These are phyloP conservation scores for Neurospora intermedia DNA, from an alignment of 495 filamentous ascomycete species.

Conservation along the genomic window DNA sequence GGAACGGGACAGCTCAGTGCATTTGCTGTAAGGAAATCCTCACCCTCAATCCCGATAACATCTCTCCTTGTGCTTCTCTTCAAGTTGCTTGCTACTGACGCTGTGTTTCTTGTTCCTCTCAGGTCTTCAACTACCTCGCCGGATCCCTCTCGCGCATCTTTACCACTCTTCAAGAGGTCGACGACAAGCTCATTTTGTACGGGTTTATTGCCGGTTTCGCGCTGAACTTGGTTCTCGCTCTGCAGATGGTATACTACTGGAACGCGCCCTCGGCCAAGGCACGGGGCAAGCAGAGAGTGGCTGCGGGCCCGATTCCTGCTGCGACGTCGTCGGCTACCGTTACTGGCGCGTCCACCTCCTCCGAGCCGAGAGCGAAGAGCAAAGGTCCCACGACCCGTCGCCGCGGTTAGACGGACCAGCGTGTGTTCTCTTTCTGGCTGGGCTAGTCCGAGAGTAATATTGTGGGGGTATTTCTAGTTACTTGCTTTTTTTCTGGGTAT, in stretches of 20 bases:
- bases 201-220: constrained; percentile 81
- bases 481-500: not conserved
- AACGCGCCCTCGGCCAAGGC: constrained; percentile 54
- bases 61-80: not conserved
- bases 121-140: constrained; percentile 97
- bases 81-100: not conserved
- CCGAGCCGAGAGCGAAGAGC: constrained; percentile 25
- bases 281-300: constrained; percentile 37
- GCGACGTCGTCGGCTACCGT: constrained; percentile 18
- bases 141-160: constrained; percentile 91
- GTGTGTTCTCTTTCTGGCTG: not conserved
- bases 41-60: not conserved
- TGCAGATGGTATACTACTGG: constrained; percentile 97
- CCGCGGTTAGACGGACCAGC: constrained; percentile 27
- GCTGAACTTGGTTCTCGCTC: constrained; percentile 76
- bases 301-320: constrained; percentile 4
- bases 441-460: not conserved
- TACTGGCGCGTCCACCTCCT: constrained; percentile 5
- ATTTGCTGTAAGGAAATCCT: constrained; percentile 62
- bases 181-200: constrained; percentile 89
- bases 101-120: not conserved
- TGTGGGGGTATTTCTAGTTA: not conserved
- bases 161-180: constrained; percentile 91
- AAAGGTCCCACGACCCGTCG: constrained; percentile 46
- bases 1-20: constrained; percentile 93